These are phyloP conservation scores for Nannochloris sp. DNA, from an alignment of 139 green algal genomes.

Conservation along the genomic window DNA sequence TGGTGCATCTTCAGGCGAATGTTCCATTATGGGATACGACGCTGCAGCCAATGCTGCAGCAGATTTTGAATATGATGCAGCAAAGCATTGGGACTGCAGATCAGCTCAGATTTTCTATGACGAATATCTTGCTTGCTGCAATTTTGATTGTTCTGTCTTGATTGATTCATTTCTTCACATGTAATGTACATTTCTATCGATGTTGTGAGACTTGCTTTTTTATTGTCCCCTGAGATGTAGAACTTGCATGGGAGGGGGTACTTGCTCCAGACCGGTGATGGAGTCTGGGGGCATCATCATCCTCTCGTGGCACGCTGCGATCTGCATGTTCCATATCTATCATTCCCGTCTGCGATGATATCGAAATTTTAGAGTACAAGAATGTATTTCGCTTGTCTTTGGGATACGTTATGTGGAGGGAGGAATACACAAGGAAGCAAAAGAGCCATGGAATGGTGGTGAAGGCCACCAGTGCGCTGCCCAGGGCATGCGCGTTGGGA, in stretches of 20 bases:
- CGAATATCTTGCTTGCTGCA: background rate
- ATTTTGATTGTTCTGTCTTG: constrained; percentile 1
- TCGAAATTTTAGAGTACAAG: constrained; percentile 5
- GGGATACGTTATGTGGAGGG: constrained; percentile 42
- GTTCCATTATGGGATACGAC: background rate
- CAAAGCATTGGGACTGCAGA: constrained; percentile 9
- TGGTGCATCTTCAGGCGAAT: background rate
- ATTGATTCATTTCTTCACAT: background rate
- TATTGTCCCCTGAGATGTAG: no score
- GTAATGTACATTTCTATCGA: no score
- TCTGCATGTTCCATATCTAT: background rate
- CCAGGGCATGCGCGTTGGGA: constrained; percentile 26
- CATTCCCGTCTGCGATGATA: constrained; percentile 10
- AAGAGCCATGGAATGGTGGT: constrained; percentile 27
- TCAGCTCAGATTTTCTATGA: constrained; percentile 8
- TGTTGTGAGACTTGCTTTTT: no score
- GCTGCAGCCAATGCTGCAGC: constrained; percentile 4
- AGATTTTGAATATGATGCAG: constrained; percentile 3
- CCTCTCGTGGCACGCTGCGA: background rate
- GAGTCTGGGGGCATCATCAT: background rate
- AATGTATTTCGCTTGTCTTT: constrained; percentile 15
- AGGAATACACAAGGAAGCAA: constrained; percentile 38
- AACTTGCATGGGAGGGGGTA: no score
- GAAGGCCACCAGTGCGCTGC: constrained; percentile 29
- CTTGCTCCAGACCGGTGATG: background rate